Base-by-base conservation (phyloP, 257 asterid genomes). In the Solanum appendiculatum region DNA sequence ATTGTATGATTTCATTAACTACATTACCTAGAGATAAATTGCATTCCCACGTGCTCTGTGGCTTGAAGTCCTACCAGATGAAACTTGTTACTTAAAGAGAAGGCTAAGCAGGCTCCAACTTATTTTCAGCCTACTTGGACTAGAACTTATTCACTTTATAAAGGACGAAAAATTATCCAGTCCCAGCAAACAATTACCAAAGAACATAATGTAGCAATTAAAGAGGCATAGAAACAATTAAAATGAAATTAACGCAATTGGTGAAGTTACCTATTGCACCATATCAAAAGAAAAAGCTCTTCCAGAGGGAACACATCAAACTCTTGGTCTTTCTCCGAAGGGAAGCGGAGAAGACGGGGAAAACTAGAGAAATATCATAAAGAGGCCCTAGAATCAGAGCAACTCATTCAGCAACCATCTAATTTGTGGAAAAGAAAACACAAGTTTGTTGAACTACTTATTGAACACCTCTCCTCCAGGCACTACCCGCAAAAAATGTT, bases 391-490 rank as follows among this genome's bases (percentile, higher is more conserved):
- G 83, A 58, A 86, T 82, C 77, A 75, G 51, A 27, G 85, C 68
- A 88, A 87, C 87, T 77, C 86, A 58, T 70, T 87, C 85, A 60
- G 88, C 56, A 31, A 86, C 75, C 86, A 60, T 87, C 37, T 84
- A 88, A 85, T 48, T 83, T 87, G 68, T 63, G 81, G 44, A 63
- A 82, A 86, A 40, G 16, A 86, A 88, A 78, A 25, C 80, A 87
- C 74, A 77, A 48, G 68, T 63, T 64, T 86, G 90, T 86, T 89
- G 81, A 90, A 87, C 89, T 87, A 81, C 81, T 93, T 91, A 90
- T 93, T 93, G 40, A 80, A 86, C 54, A 31, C 46, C 88, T 83
- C 88, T 82, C 69, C 84, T 89, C 88, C 80, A 56, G 86, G 85
- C 73, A 85, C 90, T 83, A 88, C 78, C 88, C 83, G 87, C 75